A percentile compares a stretch with the other conserved stretches of the same genome.
Conservation (phyloP, 805 yeast species). For the Ogataea sp. region DNA sequence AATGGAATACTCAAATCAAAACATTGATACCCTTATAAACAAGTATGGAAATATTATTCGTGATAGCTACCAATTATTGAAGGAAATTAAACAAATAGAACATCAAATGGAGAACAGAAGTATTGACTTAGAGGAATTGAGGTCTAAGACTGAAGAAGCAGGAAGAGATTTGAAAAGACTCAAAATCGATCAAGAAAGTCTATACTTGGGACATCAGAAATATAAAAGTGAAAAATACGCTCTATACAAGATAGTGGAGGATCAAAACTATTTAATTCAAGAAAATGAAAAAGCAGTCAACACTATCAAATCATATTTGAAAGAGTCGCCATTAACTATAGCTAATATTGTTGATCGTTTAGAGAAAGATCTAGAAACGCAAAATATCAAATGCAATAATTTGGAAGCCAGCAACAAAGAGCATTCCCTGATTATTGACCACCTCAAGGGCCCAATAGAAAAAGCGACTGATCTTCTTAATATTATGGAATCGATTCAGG, state of each 20-base stretch:
- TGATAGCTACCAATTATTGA: conserved; percentile 30
- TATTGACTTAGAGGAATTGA: conserved; percentile 32
- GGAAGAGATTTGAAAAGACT: conserved; percentile 56
- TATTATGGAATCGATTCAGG: conserved; percentile 41
- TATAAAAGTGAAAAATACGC: conserved; percentile 58
- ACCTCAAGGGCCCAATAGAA: conserved; percentile 44
- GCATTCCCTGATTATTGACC: conserved; percentile 45
- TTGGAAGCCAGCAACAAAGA: conserved; percentile 40
- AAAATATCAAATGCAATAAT: conserved; percentile 28
- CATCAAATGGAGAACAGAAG: conserved; percentile 14
- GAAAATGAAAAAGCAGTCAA: conserved; percentile 54
- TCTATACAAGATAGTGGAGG: conserved; percentile 51
- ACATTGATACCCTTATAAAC: too few species aligned
- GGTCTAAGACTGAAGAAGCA: conserved; percentile 43
- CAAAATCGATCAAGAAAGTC: conserved; percentile 52
- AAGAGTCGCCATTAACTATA: conserved; percentile 51
- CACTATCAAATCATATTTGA: conserved; percentile 49
- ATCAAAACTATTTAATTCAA: conserved; percentile 45
- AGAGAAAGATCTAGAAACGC: conserved; percentile 33
- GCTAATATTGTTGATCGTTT: conserved; percentile 46
- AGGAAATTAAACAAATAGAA: conserved; percentile 9
- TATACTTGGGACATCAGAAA: conserved; percentile 51
- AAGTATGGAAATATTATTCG: conserved; percentile 37
- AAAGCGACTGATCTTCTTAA: conserved; percentile 34
- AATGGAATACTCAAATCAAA: too few species aligned